phyloP scores from a whole-genome alignment of 2,329 filamentous ascomycete species.

The Neonectria coccinea region DNA sequence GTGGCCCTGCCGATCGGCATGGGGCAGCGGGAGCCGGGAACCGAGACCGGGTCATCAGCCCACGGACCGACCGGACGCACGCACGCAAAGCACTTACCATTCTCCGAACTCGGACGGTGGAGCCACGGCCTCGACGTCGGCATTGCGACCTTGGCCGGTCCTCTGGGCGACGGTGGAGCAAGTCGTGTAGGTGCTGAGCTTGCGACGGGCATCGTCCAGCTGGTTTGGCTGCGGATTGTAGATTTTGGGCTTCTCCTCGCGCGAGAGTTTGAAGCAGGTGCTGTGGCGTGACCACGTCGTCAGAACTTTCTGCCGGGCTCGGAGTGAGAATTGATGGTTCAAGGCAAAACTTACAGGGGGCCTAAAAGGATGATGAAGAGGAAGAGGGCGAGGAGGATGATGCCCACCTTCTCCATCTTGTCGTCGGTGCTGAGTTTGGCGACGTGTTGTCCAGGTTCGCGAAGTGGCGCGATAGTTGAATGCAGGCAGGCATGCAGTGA shows the following conservation, averaged over 20 bases:
- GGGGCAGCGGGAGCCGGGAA: conserved; percentile 11
- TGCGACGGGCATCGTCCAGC: conserved; percentile 43
- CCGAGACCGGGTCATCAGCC: conserved; percentile 1
- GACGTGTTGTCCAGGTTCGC: neutral
- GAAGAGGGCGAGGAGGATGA: conserved; percentile 42
- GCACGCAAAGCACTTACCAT: conserved; percentile 40
- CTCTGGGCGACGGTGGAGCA: conserved; percentile 34
- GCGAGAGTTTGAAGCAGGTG: conserved; percentile 34
- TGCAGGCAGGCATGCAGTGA: neutral
- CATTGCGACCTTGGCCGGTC: conserved; percentile 17
- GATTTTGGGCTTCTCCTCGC: conserved; percentile 28
- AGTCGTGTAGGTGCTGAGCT: conserved; percentile 48
- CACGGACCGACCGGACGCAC: conserved; percentile 7
- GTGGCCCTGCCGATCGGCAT: neutral
- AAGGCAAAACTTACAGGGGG: conserved; percentile 33
- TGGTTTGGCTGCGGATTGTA: conserved; percentile 39
- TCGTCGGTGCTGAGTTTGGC: conserved; percentile 3
- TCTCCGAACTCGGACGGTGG: conserved; percentile 40
- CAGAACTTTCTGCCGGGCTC: neutral
- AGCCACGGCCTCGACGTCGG: conserved; percentile 36
- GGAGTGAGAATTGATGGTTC: neutral
- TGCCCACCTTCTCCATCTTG: conserved; percentile 44
- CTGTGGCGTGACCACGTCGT: conserved; percentile 24
- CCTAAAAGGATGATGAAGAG: conserved; percentile 39
- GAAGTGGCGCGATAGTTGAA: conserved; percentile 19